phyloP scores from a whole-genome alignment of 805 yeast genomes.

The Candida morakotiae region DNA sequence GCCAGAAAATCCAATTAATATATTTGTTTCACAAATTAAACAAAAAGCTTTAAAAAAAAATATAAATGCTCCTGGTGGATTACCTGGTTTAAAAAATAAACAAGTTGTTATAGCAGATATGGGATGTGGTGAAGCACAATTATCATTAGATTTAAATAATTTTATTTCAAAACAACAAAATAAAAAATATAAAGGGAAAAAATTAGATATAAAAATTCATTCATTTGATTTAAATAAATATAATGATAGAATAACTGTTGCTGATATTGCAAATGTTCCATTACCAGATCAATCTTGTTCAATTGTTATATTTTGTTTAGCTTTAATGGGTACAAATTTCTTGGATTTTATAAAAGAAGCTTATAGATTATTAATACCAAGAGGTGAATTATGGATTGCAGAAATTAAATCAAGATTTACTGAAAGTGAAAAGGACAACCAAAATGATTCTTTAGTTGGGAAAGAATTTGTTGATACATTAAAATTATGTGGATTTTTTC shows the following conservation, averaged over 20 bases:
- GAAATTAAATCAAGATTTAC: constrained; percentile 91
- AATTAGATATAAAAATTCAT: constrained; percentile 60
- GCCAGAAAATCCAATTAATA: constrained; percentile 99
- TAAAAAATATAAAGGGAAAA: constrained; percentile 27
- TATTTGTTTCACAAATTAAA: constrained; percentile 70
- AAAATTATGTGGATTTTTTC: constrained; percentile 79
- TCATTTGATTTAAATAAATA: constrained; percentile 88
- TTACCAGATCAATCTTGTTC: constrained; percentile 73
- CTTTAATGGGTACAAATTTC: constrained; percentile 96
- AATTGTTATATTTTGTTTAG: constrained; percentile 88
- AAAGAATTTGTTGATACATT: constrained; percentile 78
- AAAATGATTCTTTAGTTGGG: constrained; percentile 46
- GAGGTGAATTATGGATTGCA: constrained; percentile 96
- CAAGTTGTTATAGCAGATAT: constrained; percentile 84
- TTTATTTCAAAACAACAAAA: constrained; percentile 32
- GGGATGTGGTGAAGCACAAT: constrained; percentile 98
- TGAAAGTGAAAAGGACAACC: constrained; percentile 40
- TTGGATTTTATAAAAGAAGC: constrained; percentile 91
- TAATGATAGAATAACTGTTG: constrained; percentile 92
- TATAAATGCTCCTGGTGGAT: constrained; percentile 94
- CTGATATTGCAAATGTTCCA: constrained; percentile 91
- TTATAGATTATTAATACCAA: constrained; percentile 75
- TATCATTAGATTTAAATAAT: constrained; percentile 61
- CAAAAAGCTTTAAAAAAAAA: constrained; percentile 51
- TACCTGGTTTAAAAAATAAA: constrained; percentile 67